Evolutionary conservation across 176 grass and related monocot genomes (phyloP), one percentile per base, ranked within the genome.

Genomic region (Chloris gayana): DNA sequence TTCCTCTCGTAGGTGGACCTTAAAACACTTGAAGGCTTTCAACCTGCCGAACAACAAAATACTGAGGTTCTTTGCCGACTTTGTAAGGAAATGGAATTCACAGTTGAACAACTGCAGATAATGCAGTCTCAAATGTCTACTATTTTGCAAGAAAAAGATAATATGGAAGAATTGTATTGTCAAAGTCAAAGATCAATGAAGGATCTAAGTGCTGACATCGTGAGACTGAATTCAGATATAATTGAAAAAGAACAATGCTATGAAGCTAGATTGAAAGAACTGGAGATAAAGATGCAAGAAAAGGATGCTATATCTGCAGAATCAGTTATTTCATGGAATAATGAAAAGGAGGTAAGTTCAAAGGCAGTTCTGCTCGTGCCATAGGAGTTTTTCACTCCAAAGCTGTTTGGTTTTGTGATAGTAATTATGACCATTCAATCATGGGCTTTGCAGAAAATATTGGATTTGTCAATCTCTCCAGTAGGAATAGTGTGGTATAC

Each of bases 281-380:
- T 92, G 87, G 76, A 86, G 72, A 86, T 66, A 41, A 87, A 84
- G 66, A 81, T 97, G 51, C 80, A 88, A 74, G 46, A 34, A 69
- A 58, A 83, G 6, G 88, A 87, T 6, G 75, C 71, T 45, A 81
- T 70, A 17, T 49, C 73, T 45, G 39, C 59, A 72, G 69, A 71
- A 82, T 86, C 85, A 77, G 75, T 82, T 83, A 68, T 72, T 77
- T 89, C 62, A 46, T 94, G 85, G 92, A 62, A 70, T 47, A 84
- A 80, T 72, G 76, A 82, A 76, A 98, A 86, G 64, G 88, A 92
- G 95, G 92, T 98, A 98, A 62, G 7, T 21, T 87, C 22, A 41
- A 44, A 63, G 14, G 32, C 31, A 39, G 7, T 73, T 21, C 45
- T 19, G 14, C 39, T 46, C 12, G 19, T 15, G 18, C 35, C n/a